Evolutionary conservation across 129 eudicot genomes (phyloP), one percentile per base, ranked within the genome.

Genomic region (Apium graveolens): DNA sequence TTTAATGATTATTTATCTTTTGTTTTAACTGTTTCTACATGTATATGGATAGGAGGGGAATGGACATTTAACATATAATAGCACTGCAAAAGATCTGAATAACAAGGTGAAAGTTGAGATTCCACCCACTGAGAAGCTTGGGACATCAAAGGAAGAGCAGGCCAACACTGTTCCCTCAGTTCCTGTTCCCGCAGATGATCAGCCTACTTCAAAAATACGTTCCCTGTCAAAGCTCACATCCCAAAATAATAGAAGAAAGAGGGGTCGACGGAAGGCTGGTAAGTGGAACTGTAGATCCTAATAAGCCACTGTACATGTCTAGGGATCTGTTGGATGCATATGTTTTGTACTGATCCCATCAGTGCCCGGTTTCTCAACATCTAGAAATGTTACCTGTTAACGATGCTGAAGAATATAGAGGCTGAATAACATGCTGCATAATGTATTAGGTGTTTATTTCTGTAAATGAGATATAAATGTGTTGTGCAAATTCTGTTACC

Each of bases 201-300:
- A 86, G 66, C 83, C 90, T 34, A 75, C 89, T 44, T 81, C 74
- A 41, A 91, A 85, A 77, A 38, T 79, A 7, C 85, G 88, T 31
- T 80, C 90, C 0, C 76, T 82, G n/a, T 73, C 96, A 71, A 85
- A 86, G 82, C 76, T 84, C 65, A 84, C 75, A 20, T 70, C 81
- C 24, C 85, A 92, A 37, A 86, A 76, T 43, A 87, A 60, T 78
- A 89, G 79, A 78, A 85, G 79, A 77, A 91, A 79, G 81, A 86
- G 88, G 75, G 89, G 85, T 20, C 85, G 88, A 29, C 92, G 91
- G 24, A 93, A 78, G 70, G 86, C 78, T 70, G 85, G 86, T 79
- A 78, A 70, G 76, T 80, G 92, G 96, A 82, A 73, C 53, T 70
- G 84, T 38, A 81, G 83, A 83, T 75, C 84, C 71, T 13, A 65